Base-by-base conservation (phyloP, 495 filamentous ascomycete species). In the Pseudotulostoma volvatum region DNA sequence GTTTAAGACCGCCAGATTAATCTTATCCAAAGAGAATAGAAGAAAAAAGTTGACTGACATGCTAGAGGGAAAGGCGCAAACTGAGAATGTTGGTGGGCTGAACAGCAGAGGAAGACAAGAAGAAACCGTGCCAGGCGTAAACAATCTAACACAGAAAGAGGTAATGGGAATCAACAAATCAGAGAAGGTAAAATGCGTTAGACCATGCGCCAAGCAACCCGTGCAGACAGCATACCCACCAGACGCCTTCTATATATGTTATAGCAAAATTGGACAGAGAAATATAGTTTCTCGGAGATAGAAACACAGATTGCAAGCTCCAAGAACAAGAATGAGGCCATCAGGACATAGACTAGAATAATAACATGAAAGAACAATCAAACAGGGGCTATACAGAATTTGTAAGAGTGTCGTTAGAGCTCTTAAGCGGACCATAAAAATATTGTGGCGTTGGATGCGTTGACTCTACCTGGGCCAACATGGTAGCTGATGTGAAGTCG, bases 401-500 rank as follows among this genome's bases (percentile, higher is more conserved):
- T 47, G 47, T 49, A 47, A 51, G 49, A 47, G 51, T 51, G 44
- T 67, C 61, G 32, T 56, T 44, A 31, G 52, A 56, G 18, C 47
- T 44, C 37, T 53, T 59, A 33, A 65, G 57, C 25, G 62, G 59
- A 40, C 51, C 49, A 25, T 57, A 44, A 16, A 51, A 53, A 33
- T 43, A 52, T 37, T 48, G 49, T 7, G 53, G 51, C 36, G 56
- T 49, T 2, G 68, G 73, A 37, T 76, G 70, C 34, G 70, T 73
- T 8, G 79, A 84, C 63, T 97, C 90, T 49, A 94, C 68, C 42
- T 86, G 67, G 37, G 78, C 77, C 39, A 93, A 66, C 56, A 85
- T 69, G 21, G 83, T 82, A 18, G 85, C 86, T 8, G 80, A 84
- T 7, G 86, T 90, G 50, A 94, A 93, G 44, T 96, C 90, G 47